A percentile compares a stretch with the other conserved stretches of the same genome.
Conservation (phyloP, 2,329 filamentous ascomycete genomes). For the Alternaria tenuissima region DNA sequence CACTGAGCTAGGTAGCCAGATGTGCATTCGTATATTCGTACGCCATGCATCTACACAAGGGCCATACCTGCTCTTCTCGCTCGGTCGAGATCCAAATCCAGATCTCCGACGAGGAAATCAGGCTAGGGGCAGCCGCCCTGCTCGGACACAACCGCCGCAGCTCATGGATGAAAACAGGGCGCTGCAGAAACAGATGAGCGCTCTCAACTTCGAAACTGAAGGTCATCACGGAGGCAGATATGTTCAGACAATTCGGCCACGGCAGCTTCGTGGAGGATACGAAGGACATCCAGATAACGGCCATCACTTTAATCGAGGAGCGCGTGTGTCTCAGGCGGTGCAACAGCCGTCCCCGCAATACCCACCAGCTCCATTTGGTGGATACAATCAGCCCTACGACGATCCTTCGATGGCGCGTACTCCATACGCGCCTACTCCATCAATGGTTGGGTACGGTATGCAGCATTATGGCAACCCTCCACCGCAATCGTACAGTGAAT, state of each 20-base stretch:
- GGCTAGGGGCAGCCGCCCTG: background rate
- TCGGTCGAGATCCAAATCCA: conserved; percentile 9
- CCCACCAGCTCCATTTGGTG: background rate
- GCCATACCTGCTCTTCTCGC: conserved; percentile 5
- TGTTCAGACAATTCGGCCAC: background rate
- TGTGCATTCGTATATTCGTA: conserved; percentile 15
- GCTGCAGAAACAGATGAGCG: background rate
- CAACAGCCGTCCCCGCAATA: background rate
- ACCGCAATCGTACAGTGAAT: background rate
- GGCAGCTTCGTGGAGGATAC: background rate
- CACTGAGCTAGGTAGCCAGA: background rate
- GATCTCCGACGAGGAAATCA: conserved; percentile 6
- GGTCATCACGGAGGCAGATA: background rate
- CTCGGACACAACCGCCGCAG: background rate
- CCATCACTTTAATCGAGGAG: background rate
- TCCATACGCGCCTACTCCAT: background rate
- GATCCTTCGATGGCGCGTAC: background rate
- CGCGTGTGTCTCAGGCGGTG: background rate
- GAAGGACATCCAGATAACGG: background rate
- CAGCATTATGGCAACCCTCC: background rate
- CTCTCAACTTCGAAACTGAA: background rate
- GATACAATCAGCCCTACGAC: background rate
- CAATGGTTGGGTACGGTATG: background rate
- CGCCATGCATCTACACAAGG: conserved; percentile 17
- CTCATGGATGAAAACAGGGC: background rate